Evolutionary conservation across 805 yeast species (phyloP).

Genomic region (Teunomyces cretensis): DNA sequence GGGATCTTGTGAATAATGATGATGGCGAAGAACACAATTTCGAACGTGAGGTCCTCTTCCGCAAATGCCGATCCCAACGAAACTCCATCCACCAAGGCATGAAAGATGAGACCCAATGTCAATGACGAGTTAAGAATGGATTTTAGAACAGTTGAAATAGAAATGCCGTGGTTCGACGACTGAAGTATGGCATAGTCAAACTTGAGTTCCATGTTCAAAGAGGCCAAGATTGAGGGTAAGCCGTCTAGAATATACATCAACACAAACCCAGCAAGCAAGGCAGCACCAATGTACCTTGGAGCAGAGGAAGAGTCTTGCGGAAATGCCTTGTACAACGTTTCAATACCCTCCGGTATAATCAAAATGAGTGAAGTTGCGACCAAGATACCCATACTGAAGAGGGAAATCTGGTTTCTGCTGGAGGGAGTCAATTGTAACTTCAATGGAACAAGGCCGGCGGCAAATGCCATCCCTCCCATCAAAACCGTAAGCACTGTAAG

Average conservation of each 20-base stretch:
- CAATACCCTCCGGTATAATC: constrained; percentile 67
- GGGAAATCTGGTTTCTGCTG: constrained; percentile 40
- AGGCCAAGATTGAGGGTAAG: constrained; percentile 9
- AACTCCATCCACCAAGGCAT: constrained; percentile 71
- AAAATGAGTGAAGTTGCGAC: constrained; percentile 59
- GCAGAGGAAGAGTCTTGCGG: constrained; percentile 18
- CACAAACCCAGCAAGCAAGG: constrained; percentile 54
- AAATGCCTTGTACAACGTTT: constrained; percentile 31
- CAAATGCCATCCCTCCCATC: constrained; percentile 20
- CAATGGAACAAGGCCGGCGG: constrained; percentile 27
- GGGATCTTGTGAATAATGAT: constrained; percentile 73
- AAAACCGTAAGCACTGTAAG: constrained; percentile 11
- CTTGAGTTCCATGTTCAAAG: constrained; percentile 11
- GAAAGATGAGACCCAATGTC: constrained; percentile 63
- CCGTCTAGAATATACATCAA: constrained; percentile 53
- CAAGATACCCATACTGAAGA: constrained; percentile 59
- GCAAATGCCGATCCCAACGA: constrained; percentile 63
- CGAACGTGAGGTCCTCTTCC: constrained; percentile 34
- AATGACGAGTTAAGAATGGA: constrained; percentile 45
- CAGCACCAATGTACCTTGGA: constrained; percentile 41
- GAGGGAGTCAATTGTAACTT: constrained; percentile 22
- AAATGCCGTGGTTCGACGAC: background rate
- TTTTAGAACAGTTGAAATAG: constrained; percentile 3
- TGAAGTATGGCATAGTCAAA: constrained; percentile 1
- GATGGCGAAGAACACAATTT: constrained; percentile 53